Percentiles rank a stretch among this genome's conserved stretches.
Conservation (phyloP, 345 rosid species). For the Ailanthus altissimus region DNA sequence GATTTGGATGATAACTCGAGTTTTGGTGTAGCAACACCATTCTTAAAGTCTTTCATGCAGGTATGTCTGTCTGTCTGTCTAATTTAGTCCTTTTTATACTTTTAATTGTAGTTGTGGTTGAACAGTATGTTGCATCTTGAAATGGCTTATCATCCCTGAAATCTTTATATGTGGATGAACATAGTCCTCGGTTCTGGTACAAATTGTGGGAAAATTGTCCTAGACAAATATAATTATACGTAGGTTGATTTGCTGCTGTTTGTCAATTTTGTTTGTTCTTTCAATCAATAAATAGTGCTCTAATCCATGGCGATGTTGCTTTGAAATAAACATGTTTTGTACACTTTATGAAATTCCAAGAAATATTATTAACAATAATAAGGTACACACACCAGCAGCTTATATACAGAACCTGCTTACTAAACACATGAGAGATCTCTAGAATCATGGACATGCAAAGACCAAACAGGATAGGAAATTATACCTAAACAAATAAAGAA, state of each 20-base stretch:
- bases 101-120: background rate
- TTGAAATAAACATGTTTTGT: too few species aligned
- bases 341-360: too few species aligned
- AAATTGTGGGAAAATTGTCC: background rate
- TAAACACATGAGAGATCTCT: too few species aligned
- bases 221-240: background rate
- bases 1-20: conserved; percentile 67
- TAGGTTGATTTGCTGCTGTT: background rate
- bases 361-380: too few species aligned
- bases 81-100: background rate
- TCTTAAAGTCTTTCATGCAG: conserved; percentile 94
- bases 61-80: conserved; percentile 29
- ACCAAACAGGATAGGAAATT: too few species aligned
- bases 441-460: too few species aligned
- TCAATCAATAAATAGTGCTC: background rate
- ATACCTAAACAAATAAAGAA: too few species aligned
- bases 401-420: too few species aligned
- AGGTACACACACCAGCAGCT: too few species aligned
- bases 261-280: background rate
- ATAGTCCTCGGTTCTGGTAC: background rate
- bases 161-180: background rate
- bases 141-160: background rate
- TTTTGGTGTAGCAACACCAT: conserved; percentile 84
- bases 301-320: background rate
- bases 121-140: background rate